Evolutionary conservation across 306 rosid species (phyloP).

Genomic region (Vigna hirtella): DNA sequence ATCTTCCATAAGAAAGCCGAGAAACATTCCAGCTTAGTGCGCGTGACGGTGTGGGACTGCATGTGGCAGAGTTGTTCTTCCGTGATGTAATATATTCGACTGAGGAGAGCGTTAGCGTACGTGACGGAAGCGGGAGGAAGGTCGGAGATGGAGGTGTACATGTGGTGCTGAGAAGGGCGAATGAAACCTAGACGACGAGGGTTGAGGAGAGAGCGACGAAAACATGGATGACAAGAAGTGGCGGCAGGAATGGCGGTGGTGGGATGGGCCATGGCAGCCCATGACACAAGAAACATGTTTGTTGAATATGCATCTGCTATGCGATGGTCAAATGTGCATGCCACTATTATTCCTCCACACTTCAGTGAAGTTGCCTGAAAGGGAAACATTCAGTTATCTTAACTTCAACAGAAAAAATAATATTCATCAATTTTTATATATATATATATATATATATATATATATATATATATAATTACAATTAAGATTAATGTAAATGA

Average conservation of each 20-base stretch:
- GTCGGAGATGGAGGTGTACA: conserved; percentile 57
- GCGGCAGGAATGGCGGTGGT: neutral
- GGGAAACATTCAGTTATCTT: neutral
- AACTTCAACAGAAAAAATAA: no score
- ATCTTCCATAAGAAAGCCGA: conserved; percentile 76
- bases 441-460: no score
- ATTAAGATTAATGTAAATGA: neutral
- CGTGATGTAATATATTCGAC: conserved; percentile 64
- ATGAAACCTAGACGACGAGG: conserved; percentile 44
- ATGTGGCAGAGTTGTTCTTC: conserved; percentile 48
- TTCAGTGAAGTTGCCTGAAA: conserved; percentile 64
- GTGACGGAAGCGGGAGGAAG: conserved; percentile 47
- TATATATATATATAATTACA: no score
- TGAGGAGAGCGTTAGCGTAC: conserved; percentile 41
- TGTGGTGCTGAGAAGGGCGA: conserved; percentile 52
- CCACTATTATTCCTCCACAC: conserved; percentile 80
- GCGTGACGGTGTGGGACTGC: conserved; percentile 53
- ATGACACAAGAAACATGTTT: conserved; percentile 75
- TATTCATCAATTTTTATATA: no score
- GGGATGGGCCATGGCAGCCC: conserved; percentile 69
- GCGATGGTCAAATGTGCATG: conserved; percentile 86
- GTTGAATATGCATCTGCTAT: conserved; percentile 78
- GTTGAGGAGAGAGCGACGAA: conserved; percentile 51
- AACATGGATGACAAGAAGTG: conserved; percentile 51
- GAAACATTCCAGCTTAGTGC: conserved; percentile 67